Evolutionary conservation across 1,284 basidiomycete species (phyloP), one percentile per base, ranked within the genome.

Genomic region (Pterulicium gracile): DNA sequence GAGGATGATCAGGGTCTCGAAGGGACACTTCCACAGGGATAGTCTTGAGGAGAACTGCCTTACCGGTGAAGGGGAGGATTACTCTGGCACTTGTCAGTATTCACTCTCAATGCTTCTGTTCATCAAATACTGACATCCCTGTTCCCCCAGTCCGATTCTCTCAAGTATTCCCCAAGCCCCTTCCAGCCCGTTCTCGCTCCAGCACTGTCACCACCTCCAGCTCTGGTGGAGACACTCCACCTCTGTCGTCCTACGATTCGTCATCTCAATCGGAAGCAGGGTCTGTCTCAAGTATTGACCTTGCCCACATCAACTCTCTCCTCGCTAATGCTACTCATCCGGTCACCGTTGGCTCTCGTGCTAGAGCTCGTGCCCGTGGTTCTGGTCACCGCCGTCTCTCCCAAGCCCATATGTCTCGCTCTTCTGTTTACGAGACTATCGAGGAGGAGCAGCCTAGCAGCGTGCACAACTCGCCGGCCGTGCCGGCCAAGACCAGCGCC

Each of bases 381-480:
- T 70, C 74, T 39, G 80, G 81, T 4, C 83, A 86, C 58, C 79
- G 79, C 43, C 74, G 81, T 2, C 72, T 77, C 43, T 85, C 83
- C 10, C 71, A 78, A 46, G 70, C 72, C 40, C 74, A 72, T 19
- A 70, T 72, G 12, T 81, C 81, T 7, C 69, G 80, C 2, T 67
- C 77, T 0, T 88, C 85, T 0, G 70, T 85, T 1, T 87, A 86
- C 50, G 84, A 87, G 57, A 87, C 81, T 0, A 88, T 89, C 46
- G 70, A 84, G 44, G 84, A 88, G 52, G 86, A 88, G 51, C 58
- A 68, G 4, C 67, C 68, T 0, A 67, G 66, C 1, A 61, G 70
- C 0, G 49, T 57, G 15, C 60, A 59, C 42, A 22, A 50, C 3
- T 56, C 62, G 0, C 23, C 59, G 14, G 44, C 61, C 5, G 64